phyloP scores from a whole-genome alignment of 1,284 basidiomycete genomes.

The Rhodotorula sp. region DNA sequence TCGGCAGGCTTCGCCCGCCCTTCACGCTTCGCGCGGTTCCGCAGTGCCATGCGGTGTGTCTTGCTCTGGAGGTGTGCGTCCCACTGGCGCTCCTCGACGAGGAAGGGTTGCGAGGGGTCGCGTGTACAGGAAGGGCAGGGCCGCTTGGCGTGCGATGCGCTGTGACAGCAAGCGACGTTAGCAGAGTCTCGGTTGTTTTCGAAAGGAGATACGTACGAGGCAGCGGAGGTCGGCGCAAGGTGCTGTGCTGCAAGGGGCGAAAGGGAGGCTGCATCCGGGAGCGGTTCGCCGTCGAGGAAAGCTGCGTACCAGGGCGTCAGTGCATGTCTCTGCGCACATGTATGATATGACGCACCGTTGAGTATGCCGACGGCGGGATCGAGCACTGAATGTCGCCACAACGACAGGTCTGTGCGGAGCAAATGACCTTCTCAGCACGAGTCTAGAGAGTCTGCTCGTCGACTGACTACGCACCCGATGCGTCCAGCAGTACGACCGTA shows the following conservation, averaged over 20 bases:
- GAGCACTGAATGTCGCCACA: constrained; percentile 58
- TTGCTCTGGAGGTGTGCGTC: constrained; percentile 63
- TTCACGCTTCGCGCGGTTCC: constrained; percentile 1
- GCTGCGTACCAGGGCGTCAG: constrained; percentile 52
- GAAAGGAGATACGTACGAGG: constrained; percentile 3
- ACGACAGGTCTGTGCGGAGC: constrained; percentile 57
- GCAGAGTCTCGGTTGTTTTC: no score
- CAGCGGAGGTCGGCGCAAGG: constrained; percentile 36
- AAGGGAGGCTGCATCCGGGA: constrained; percentile 64
- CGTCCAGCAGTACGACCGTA: constrained; percentile 65
- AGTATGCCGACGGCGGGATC: constrained; percentile 45
- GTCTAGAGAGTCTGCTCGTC: no score
- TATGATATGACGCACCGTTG: constrained; percentile 7
- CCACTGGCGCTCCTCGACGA: constrained; percentile 73
- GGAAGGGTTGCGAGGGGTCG: constrained; percentile 65
- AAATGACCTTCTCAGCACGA: neutral
- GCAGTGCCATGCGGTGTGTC: constrained; percentile 14
- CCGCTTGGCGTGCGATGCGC: constrained; percentile 55
- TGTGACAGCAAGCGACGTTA: neutral
- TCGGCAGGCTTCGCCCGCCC: neutral
- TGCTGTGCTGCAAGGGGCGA: constrained; percentile 61
- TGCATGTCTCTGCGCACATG: fast-evolving
- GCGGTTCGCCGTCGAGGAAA: constrained; percentile 59
- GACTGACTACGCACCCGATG: constrained; percentile 61
- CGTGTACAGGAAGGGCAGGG: constrained; percentile 68